Percentiles rank a stretch among this genome's conserved stretches.
phyloP scores from a whole-genome alignment of 768 basidiomycete species.

The Leucogyrophana mollusca region DNA sequence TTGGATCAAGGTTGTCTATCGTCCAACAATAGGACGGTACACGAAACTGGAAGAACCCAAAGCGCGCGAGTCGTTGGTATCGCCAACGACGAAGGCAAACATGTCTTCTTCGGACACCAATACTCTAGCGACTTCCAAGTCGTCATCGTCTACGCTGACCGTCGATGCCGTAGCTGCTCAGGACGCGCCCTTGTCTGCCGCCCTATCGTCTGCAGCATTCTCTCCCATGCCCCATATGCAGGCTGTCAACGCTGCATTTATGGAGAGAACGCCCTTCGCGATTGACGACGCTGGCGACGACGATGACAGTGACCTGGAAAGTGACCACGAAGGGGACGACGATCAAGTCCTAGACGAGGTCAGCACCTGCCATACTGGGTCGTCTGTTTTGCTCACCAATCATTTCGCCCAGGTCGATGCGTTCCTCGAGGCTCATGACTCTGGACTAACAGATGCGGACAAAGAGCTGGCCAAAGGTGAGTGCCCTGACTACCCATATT shows the following conservation, averaged over 20 bases:
- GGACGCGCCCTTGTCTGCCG: conserved; percentile 26
- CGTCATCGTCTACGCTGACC: conserved; percentile 51
- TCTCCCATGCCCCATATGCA: conserved; percentile 67
- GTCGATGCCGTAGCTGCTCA: conserved; percentile 36
- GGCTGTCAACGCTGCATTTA: conserved; percentile 76
- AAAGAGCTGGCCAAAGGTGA: conserved; percentile 74
- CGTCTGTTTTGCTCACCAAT: background rate
- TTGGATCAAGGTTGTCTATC: conserved; percentile 55
- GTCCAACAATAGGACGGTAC: conserved; percentile 84
- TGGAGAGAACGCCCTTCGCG: conserved; percentile 95
- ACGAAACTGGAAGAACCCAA: conserved; percentile 85
- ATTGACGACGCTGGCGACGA: conserved; percentile 92
- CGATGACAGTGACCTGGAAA: conserved; percentile 58
- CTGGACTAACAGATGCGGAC: conserved; percentile 78
- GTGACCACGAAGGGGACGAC: conserved; percentile 58
- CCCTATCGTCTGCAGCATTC: conserved; percentile 26
- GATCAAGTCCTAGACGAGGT: conserved; percentile 91
- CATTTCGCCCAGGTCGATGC: conserved; percentile 67
- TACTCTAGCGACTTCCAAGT: conserved; percentile 16
- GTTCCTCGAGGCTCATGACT: conserved; percentile 92
- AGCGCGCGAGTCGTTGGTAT: conserved; percentile 82
- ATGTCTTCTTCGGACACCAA: conserved; percentile 33
- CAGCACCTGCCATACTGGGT: conserved; percentile 16
- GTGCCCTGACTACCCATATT: conserved; percentile 11
- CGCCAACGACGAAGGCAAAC: conserved; percentile 54